Base-by-base conservation (phyloP, 2,329 filamentous ascomycete genomes). In the Keithomyces neogunnii region DNA sequence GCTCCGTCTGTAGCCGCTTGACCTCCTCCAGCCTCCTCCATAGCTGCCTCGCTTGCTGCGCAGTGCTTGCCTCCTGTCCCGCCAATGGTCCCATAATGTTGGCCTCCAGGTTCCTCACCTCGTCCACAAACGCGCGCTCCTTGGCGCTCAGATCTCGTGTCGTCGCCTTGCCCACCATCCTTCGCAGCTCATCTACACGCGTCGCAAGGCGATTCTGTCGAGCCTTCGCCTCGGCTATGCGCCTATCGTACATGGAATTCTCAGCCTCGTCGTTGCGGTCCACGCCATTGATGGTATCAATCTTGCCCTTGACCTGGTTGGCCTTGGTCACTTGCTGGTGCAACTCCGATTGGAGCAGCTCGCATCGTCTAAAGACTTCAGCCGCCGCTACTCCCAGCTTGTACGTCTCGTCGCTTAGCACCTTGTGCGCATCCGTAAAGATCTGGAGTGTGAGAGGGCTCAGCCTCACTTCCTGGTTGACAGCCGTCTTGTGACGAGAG, bases 281-380 rank as follows among this genome's bases (percentile, higher is more conserved):
- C 9, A 54, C 70, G 5, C 73, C 75, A 26, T 70, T 71, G 52
- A 89, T 80, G 40, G 73, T 73, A 56, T 90, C 85, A 32, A 90
- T 81, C 57, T 81, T 80, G 39, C 74, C 71, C 62, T 81, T 81
- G 40, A 88, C 76, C 59, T 86, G 80, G 50, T 81, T 80, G 31
- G 81, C 83, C 57, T 84, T 82, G 54, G 70, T 70, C 29, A 90
- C 77, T 62, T 91, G 86, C 55, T 83, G 79, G 56, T 73, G 74
- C 42, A 90, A 74, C 61, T 90, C 86, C 19, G 74, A 71, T 59
- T 85, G 82, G 30, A 91, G 73, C 45, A 81, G 75, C 57, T 86
- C 78, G 55, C 86, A 88, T 50, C 83, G 77, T 30, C 83, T 75
- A 68, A 90, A 91, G 5, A 91, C 72, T 59, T 89, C 85, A 1